Base-by-base conservation (phyloP, 371 early-diverging fungal species). In the Rhizopus stolonifer region DNA sequence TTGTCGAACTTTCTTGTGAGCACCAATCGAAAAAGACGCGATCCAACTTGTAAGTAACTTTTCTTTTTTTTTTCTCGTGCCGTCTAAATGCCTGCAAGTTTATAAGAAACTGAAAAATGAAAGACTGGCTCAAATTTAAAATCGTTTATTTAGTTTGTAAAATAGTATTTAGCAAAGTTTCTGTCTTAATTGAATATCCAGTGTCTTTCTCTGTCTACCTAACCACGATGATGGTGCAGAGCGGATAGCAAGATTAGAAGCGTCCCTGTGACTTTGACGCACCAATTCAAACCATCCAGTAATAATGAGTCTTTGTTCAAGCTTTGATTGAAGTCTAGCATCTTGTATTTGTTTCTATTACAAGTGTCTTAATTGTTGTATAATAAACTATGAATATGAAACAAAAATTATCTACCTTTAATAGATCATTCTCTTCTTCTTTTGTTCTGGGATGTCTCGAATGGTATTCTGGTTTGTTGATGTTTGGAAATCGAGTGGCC, bases 241-340 rank as follows among this genome's bases (percentile, higher is more conserved):
- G 49, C 63, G 77, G 54, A 61, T 77, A 43, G 63, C 79, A 55
- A 59, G 75, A 51, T 50, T 76, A 29, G 55, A 74, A 60, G 39
- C 68, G 61, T 78, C 88, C 62, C 85, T 61, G 64, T 80, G 74
- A 59, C 66, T 78, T 58, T 80, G 79, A 26, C 74, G 58, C 1
- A 73, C 84, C 25, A 84, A 55, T 47, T 87, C 83, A 58, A 87
- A 81, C 90, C 89, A 91, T 13, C 91, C 89, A 1, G 88, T 83
- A 23, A 86, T 70, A 54, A 94, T 83, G 49, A 90, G 64, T 42
- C 69, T 73, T 58, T 87, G 86, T 54, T 94, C 94, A 40, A 86
- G 77, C 44, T 68, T 83, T 55, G 67, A 82, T 74, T 69, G 80
- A 19, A 60, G 77, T 45, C 72, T 82, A 25, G 85, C 73, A 65